These are phyloP conservation scores for Pseudogymnoascus sp. DNA, from an alignment of 2,329 filamentous ascomycete genomes.

Conservation along the genomic window DNA sequence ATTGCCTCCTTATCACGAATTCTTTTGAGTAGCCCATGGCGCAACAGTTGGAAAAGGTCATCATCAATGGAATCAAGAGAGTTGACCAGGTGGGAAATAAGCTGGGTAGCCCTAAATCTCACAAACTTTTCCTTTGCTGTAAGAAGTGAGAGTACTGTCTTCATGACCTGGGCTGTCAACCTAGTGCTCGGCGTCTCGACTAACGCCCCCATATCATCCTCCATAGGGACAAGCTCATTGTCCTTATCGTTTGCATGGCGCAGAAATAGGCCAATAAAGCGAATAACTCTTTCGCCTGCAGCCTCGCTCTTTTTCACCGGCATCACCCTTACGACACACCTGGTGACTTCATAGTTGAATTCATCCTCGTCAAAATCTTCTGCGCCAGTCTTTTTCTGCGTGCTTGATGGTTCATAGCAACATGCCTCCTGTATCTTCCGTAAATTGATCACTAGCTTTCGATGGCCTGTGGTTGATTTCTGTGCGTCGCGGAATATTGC, in stretches of 20 bases:
- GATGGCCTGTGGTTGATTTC: slow-evolving; percentile 77
- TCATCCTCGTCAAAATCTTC: slow-evolving; percentile 73
- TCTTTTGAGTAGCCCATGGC: slow-evolving; percentile 70
- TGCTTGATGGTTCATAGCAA: slow-evolving; percentile 52
- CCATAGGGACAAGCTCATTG: slow-evolving; percentile 52
- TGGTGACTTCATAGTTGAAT: slow-evolving; percentile 77
- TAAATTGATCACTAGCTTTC: slow-evolving; percentile 79
- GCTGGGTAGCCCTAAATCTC: slow-evolving; percentile 80
- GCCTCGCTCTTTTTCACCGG: slow-evolving; percentile 85
- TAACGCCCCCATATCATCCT: slow-evolving; percentile 59
- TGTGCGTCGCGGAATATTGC: slow-evolving; percentile 74
- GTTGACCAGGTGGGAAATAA: slow-evolving; percentile 86
- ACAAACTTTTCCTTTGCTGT: slow-evolving; percentile 87
- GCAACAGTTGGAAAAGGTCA: slow-evolving; percentile 75
- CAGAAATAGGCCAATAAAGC: slow-evolving; percentile 83
- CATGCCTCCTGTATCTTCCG: slow-evolving; percentile 87
- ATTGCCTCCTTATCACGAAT: slow-evolving; percentile 91
- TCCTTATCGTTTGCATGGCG: slow-evolving; percentile 63
- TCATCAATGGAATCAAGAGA: slow-evolving; percentile 88
- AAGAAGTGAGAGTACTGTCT: slow-evolving; percentile 65
- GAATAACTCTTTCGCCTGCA: slow-evolving; percentile 75
- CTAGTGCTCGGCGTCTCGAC: slow-evolving; percentile 78
- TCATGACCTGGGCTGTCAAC: slow-evolving; percentile 66
- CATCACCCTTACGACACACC: slow-evolving; percentile 75
- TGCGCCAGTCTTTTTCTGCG: slow-evolving; percentile 42